A percentile compares a stretch with the other conserved stretches of the same genome.
phyloP scores from a whole-genome alignment of 2,329 filamentous ascomycete species.

The Verticillium nubilum region DNA sequence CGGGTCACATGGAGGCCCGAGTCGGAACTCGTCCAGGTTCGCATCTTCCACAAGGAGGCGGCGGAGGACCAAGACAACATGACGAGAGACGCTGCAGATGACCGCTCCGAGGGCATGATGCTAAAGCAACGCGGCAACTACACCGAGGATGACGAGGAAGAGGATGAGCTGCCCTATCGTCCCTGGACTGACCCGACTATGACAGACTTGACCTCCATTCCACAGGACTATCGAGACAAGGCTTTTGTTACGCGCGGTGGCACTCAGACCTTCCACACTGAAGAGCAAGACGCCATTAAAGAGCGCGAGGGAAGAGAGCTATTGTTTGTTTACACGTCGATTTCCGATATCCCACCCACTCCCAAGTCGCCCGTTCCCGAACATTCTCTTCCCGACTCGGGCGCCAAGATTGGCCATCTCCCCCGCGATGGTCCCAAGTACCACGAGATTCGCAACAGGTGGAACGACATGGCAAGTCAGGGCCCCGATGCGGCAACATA shows the following conservation, averaged over 20 bases:
- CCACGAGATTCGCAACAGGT: constrained; percentile 44
- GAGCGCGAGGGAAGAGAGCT: constrained; percentile 54
- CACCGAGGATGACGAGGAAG: constrained; percentile 52
- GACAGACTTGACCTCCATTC: constrained; percentile 41
- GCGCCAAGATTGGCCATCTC: constrained; percentile 26
- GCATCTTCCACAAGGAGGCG: constrained; percentile 66
- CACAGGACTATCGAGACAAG: constrained; percentile 38
- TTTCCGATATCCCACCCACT: constrained; percentile 49
- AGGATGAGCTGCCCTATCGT: constrained; percentile 46
- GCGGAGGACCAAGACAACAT: constrained; percentile 65
- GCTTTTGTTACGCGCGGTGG: constrained; percentile 52
- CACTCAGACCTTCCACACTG: constrained; percentile 41
- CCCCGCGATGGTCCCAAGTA: constrained; percentile 34
- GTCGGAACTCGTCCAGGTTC: constrained; percentile 58
- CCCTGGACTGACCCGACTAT: constrained; percentile 44
- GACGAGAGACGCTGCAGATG: constrained; percentile 66
- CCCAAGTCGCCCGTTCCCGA: constrained; percentile 47
- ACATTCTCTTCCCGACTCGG: constrained; percentile 13
- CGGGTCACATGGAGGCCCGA: constrained; percentile 68
- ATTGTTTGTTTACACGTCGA: constrained; percentile 54
- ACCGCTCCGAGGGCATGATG: constrained; percentile 67
- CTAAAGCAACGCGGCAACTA: constrained; percentile 51
- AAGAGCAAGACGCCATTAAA: constrained; percentile 49
- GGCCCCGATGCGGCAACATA: constrained; percentile 36
- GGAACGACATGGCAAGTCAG: constrained; percentile 39